Percentiles rank a stretch among this genome's conserved stretches.
phyloP scores from a whole-genome alignment of 2,329 filamentous ascomycete genomes.

The Fonsecaea nubica region DNA sequence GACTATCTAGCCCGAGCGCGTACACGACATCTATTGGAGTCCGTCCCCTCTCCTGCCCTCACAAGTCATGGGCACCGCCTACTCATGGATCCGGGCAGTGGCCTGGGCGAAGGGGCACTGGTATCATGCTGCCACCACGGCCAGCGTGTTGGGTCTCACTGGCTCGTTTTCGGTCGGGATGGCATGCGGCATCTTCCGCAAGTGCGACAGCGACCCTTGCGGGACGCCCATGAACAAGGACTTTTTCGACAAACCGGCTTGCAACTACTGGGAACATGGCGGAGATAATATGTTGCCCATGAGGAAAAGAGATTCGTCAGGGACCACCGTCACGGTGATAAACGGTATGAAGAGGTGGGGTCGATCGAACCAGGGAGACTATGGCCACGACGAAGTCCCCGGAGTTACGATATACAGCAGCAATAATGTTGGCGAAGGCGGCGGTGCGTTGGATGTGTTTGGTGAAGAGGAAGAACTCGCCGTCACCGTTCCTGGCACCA shows the following conservation, averaged over 20 bases:
- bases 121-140: neutral
- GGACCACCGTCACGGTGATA: neutral
- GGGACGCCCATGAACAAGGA: neutral
- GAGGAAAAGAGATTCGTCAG: neutral
- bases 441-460: neutral
- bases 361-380: neutral
- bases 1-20: neutral
- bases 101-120: neutral
- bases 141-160: neutral
- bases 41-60: neutral
- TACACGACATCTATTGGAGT: neutral
- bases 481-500: neutral
- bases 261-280: neutral
- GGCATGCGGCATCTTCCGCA: neutral
- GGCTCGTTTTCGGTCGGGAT: neutral
- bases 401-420: neutral
- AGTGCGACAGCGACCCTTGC: neutral
- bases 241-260: neutral
- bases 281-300: neutral
- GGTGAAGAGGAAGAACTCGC: neutral
- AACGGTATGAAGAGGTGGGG: neutral
- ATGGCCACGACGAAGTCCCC: neutral
- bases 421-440: neutral
- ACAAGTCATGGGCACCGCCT: neutral
- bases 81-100: neutral